Evolutionary conservation across 1,139 yeast genomes (phyloP).

Genomic region (Saccharomyces hybrid): DNA sequence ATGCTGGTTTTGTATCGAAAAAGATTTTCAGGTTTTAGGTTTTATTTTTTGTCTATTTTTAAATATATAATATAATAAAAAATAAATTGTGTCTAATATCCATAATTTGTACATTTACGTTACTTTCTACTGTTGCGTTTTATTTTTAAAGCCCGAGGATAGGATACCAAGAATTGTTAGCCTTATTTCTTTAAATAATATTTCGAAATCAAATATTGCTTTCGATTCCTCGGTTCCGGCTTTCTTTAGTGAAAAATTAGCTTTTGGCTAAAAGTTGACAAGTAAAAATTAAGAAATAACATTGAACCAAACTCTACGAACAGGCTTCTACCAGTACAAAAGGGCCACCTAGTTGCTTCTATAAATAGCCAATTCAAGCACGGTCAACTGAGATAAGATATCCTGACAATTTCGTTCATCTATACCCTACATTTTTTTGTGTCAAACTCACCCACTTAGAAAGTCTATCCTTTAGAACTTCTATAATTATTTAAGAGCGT

Average conservation of each 20-base stretch:
- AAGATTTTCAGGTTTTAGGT: neutral
- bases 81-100: slow-evolving; percentile 1
- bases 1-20: neutral
- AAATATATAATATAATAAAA: slow-evolving; percentile 6
- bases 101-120: neutral
- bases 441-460: neutral
- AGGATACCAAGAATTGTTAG: neutral
- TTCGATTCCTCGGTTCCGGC: neutral
- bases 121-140: neutral
- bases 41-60: neutral
- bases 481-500: neutral
- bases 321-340: too few relatives aligned
- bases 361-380: neutral
- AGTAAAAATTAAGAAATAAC: neutral
- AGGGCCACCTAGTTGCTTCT: too few relatives aligned
- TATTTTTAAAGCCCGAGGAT: neutral
- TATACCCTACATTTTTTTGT: neutral
- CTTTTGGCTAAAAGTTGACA: neutral
- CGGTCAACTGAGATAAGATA: neutral
- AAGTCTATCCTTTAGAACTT: neutral
- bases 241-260: neutral
- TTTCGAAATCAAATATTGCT: too few relatives aligned
- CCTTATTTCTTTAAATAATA: neutral
- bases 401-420: neutral
- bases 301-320: neutral